Conservation (phyloP, 768 basidiomycete genomes). For the Hysterangium stoloniferum region DNA sequence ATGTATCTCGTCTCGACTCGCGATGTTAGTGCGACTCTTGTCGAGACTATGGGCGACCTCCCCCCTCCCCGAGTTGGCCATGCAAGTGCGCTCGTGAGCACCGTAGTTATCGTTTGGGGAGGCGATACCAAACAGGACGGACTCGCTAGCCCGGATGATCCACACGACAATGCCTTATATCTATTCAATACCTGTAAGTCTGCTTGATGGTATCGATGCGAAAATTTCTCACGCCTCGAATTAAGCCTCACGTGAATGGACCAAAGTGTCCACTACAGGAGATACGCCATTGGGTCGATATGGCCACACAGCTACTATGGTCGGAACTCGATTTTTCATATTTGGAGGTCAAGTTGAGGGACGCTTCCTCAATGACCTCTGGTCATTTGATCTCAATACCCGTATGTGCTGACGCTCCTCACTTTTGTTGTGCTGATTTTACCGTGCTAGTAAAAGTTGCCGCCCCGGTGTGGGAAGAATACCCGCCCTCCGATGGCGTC, state of each 20-base stretch:
- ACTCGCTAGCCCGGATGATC: slow-evolving; percentile 52
- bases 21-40: slow-evolving; percentile 68
- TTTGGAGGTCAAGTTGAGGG: slow-evolving; percentile 97
- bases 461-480: slow-evolving; percentile 73
- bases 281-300: slow-evolving; percentile 83
- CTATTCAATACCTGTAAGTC: slow-evolving; percentile 84
- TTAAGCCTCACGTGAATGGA: slow-evolving; percentile 78
- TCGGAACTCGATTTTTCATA: slow-evolving; percentile 83
- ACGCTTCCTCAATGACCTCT: slow-evolving; percentile 89
- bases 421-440: slow-evolving; percentile 1
- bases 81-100: slow-evolving; percentile 91
- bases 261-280: slow-evolving; percentile 69
- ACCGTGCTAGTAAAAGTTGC: slow-evolving; percentile 61
- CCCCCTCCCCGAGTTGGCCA: slow-evolving; percentile 94
- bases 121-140: slow-evolving; percentile 87
- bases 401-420: slow-evolving; percentile 43
- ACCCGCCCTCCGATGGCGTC: slow-evolving; percentile 45
- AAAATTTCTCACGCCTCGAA: neutral
- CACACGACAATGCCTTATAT: slow-evolving; percentile 90
- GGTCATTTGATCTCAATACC: slow-evolving; percentile 93
- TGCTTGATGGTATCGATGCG: neutral
- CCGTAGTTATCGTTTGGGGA: slow-evolving; percentile 95
- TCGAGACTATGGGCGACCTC: slow-evolving; percentile 84
- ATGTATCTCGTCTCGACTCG: slow-evolving; percentile 83
- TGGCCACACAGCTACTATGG: slow-evolving; percentile 93